Percentiles rank a stretch among this genome's conserved stretches.
Conservation (phyloP, 1,139 yeast genomes). For the Suhomyces kunorum region DNA sequence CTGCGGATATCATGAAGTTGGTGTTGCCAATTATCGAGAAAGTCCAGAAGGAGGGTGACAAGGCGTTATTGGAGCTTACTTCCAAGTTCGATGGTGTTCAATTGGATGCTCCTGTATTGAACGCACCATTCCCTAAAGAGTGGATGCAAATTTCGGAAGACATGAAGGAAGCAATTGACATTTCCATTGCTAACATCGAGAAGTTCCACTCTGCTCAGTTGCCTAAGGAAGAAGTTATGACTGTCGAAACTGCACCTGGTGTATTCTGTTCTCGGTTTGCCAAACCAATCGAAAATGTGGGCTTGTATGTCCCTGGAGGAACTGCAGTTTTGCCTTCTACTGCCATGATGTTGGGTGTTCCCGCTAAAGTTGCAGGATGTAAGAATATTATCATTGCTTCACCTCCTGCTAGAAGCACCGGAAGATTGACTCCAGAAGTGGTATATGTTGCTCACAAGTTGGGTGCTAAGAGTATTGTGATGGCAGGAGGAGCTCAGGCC, state of each 20-base stretch:
- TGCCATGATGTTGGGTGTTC: conserved; percentile 97
- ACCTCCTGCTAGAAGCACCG: conserved; percentile 93
- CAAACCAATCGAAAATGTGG: conserved; percentile 91
- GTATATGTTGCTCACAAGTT: conserved; percentile 96
- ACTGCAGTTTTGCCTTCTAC: conserved; percentile 98
- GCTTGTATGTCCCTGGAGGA: conserved; percentile 97
- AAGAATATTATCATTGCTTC: conserved; percentile 91
- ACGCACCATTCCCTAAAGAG: conserved; percentile 82
- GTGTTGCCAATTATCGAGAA: conserved; percentile 86
- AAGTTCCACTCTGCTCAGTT: conserved; percentile 95
- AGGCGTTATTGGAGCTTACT: conserved; percentile 82
- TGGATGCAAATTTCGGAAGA: conserved; percentile 77
- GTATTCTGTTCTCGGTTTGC: conserved; percentile 93
- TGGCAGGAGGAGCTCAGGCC: conserved; percentile 99
- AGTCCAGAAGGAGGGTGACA: conserved; percentile 78
- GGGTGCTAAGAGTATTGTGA: conserved; percentile 84
- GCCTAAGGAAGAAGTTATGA: conserved; percentile 62
- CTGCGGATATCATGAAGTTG: conserved; percentile 86
- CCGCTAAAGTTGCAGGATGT: conserved; percentile 99
- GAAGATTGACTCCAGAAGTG: conserved; percentile 93
- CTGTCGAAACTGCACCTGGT: conserved; percentile 94
- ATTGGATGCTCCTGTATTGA: conserved; percentile 68
- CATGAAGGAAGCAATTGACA: conserved; percentile 80
- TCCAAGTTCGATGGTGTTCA: conserved; percentile 86
- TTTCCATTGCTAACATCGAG: conserved; percentile 83